Base-by-base conservation (phyloP, 148 eudicot genomes). In the Vaccinium darrowii region DNA sequence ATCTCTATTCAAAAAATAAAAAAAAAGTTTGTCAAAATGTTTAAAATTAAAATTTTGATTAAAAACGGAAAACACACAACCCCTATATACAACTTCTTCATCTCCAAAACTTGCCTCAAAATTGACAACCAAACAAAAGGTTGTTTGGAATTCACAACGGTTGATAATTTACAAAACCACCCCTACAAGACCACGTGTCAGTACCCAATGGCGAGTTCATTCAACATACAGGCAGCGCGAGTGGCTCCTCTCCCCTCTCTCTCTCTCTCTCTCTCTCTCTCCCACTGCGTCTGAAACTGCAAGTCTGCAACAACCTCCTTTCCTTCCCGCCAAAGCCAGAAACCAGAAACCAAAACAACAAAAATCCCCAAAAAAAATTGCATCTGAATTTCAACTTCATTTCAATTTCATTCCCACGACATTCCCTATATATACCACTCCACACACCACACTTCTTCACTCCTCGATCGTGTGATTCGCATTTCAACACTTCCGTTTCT, bases 251-350 rank as follows among this genome's bases (percentile, higher is more conserved):
- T 36, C 47, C 47, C 7, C 47, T 5, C 47, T 43, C 47, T 43
- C 47, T 5, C 7, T 43, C 47, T 43, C 6, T 4, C 43, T 39
- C 47, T 43, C 47, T 43, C 47, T 4, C 6, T 43, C 47, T 5
- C 7, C 63, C n/a, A 58, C 63, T 58, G 21, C 79, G 56, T 76
- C 79, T 12, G 79, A 18, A 76, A 76, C 79, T 50, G 52, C 27
- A 27, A 27, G 27, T 27, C 27, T 27, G 27, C 79, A 23, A 76
- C 23, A 53, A 19, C 25, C 47, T 76, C 79, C 79, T 7, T 16
- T 53, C 62, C 62, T 53, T 52, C 62, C 81, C 81, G 43, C 62
- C 81, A 23, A 78, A n/a, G n/a, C n/a, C n/a, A n/a, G n/a, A n/a
- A 77, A 78, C 21, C 47, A 43, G 47, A 43, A 43, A 43, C 47